These are phyloP conservation scores for Pythium sp. DNA, from an alignment of 352 stramenopile species.

Conservation along the genomic window DNA sequence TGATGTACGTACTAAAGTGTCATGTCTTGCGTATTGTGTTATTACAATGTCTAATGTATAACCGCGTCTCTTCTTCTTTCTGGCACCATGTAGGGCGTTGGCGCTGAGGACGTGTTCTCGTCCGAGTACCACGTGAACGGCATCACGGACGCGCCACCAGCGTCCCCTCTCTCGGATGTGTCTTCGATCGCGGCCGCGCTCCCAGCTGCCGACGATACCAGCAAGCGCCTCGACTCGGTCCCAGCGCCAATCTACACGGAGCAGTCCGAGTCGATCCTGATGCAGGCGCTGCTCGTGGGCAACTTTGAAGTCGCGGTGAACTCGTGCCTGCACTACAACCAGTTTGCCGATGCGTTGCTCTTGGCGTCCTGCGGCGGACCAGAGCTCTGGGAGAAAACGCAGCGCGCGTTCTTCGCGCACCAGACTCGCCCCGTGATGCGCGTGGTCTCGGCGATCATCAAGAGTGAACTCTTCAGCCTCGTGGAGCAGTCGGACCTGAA, in stretches of 20 bases:
- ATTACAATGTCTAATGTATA: not conserved
- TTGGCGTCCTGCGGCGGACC: conserved; percentile 91
- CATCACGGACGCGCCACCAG: conserved; percentile 20
- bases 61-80: conserved; percentile 1
- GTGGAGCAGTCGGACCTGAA: conserved; percentile 88
- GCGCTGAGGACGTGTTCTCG: conserved; percentile 76
- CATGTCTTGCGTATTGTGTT: conserved; percentile 5
- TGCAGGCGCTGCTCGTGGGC: conserved; percentile 95
- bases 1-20: conserved; percentile 51
- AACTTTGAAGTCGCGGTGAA: conserved; percentile 98
- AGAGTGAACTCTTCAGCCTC: conserved; percentile 86
- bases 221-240: conserved; percentile 64
- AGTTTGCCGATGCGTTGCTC: conserved; percentile 95
- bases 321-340: conserved; percentile 94
- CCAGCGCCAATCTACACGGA: conserved; percentile 78
- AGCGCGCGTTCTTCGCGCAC: conserved; percentile 93
- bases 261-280: conserved; percentile 91
- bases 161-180: conserved; percentile 46
- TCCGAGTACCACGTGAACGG: conserved; percentile 60
- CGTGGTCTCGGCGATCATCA: conserved; percentile 96
- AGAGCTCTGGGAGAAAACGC: conserved; percentile 95
- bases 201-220: conserved; percentile 62
- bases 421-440: conserved; percentile 92
- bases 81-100: conserved; percentile 43
- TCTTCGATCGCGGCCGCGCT: conserved; percentile 47